These are phyloP conservation scores for Fragilaria crotonensis DNA, from an alignment of 108 stramenopile genomes.

Conservation along the genomic window DNA sequence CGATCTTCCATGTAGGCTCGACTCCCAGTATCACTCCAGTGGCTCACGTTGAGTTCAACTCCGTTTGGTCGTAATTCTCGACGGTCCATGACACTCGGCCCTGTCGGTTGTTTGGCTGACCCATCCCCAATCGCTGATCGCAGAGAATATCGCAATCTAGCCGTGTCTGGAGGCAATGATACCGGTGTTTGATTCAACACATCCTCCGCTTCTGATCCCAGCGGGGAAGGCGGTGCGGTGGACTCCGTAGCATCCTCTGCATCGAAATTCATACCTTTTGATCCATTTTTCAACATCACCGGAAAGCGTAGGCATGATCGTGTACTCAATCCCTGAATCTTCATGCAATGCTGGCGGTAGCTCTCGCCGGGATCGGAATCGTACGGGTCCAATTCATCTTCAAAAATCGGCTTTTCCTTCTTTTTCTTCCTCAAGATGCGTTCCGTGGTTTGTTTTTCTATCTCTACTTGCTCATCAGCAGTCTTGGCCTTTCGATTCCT, in stretches of 20 bases:
- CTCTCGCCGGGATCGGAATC: constrained; percentile 57
- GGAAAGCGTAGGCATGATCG: constrained; percentile 38
- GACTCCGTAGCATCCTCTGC: constrained; percentile 15
- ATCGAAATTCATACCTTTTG: constrained; percentile 3
- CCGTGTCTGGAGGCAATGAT: constrained; percentile 28
- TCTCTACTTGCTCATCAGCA: not conserved
- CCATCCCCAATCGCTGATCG: constrained; percentile 73
- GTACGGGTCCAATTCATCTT: constrained; percentile 41
- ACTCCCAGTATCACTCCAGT: constrained; percentile 79
- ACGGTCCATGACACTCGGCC: constrained; percentile 58
- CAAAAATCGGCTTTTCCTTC: not conserved
- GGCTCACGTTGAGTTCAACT: constrained; percentile 56
- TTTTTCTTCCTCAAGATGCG: not conserved
- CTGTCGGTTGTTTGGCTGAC: constrained; percentile 43
- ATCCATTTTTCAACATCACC: constrained; percentile 23
- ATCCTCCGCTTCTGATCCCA: constrained; percentile 23
- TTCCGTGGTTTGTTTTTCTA: not conserved
- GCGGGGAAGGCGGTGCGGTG: constrained; percentile 30
- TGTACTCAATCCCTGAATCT: constrained; percentile 26
- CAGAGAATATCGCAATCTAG: constrained; percentile 51
- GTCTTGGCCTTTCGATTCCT: not conserved
- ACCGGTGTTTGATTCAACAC: constrained; percentile 17
- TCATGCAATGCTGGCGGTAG: constrained; percentile 50
- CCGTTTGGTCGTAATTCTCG: constrained; percentile 63
- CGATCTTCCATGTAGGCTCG: constrained; percentile 82